phyloP scores from a whole-genome alignment of 2,329 filamentous ascomycete genomes.

The Xylariaceae sp. region DNA sequence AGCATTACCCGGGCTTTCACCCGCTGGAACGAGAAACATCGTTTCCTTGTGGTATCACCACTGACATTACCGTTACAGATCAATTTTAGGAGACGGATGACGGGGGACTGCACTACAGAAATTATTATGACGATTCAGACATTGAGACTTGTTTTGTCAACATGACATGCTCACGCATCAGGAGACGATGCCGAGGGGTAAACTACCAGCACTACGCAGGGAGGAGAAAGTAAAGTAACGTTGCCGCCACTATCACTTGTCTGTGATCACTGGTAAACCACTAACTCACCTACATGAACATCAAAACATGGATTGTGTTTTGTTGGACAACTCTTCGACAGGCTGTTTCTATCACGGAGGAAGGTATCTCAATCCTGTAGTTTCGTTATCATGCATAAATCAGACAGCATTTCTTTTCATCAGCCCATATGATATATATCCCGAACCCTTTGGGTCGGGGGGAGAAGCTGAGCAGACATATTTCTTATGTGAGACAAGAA shows the following conservation, averaged over 20 bases:
- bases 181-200: not conserved
- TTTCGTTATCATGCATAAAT: too few relatives aligned
- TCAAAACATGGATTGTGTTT: too few relatives aligned
- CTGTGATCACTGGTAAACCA: not conserved
- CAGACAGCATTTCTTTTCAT: too few relatives aligned
- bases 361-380: too few relatives aligned
- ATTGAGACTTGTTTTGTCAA: not conserved
- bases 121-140: too few relatives aligned
- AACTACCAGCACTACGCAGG: not conserved
- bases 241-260: not conserved
- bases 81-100: conserved; percentile 14
- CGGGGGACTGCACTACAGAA: not conserved
- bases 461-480: too few relatives aligned
- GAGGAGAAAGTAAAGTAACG: not conserved
- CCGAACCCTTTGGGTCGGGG: too few relatives aligned
- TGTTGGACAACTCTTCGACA: too few relatives aligned
- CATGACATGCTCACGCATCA: not conserved
- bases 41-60: not conserved
- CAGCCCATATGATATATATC: too few relatives aligned
- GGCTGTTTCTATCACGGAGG: too few relatives aligned
- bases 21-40: not conserved
- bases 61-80: conserved; percentile 10
- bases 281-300: too few relatives aligned
- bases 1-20: not conserved
- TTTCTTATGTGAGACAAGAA: too few relatives aligned